Evolutionary conservation across 1,139 yeast species (phyloP).

Genomic region (Suhomyces bolitotheri): DNA sequence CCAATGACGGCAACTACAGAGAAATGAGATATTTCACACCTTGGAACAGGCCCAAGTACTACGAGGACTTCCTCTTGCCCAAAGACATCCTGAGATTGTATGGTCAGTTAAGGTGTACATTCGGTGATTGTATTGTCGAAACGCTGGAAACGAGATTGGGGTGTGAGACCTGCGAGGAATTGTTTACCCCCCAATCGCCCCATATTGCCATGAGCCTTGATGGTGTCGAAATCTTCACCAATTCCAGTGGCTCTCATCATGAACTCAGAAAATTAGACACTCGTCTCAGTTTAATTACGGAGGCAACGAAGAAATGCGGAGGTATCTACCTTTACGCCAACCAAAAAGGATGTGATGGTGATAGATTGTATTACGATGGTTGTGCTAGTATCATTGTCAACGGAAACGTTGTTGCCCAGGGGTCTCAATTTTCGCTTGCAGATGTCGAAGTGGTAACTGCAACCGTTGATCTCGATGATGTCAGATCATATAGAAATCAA

Average conservation of each 20-base stretch:
- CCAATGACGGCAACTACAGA: conserved; percentile 96
- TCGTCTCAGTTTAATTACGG: conserved; percentile 78
- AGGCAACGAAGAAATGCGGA: conserved; percentile 94
- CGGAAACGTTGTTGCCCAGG: conserved; percentile 90
- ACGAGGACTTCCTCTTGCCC: conserved; percentile 75
- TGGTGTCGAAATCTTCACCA: conserved; percentile 94
- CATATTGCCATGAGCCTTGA: conserved; percentile 89
- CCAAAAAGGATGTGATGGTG: conserved; percentile 98
- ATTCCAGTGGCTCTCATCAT: conserved; percentile 95
- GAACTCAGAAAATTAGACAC: conserved; percentile 87
- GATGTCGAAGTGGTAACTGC: conserved; percentile 96
- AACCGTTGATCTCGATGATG: conserved; percentile 89
- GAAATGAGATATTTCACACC: conserved; percentile 98
- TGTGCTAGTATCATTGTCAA: conserved; percentile 92
- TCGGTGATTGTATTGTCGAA: conserved; percentile 88
- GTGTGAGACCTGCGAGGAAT: conserved; percentile 95
- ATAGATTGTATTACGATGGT: conserved; percentile 93
- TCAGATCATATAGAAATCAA: conserved; percentile 73
- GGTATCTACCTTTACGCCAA: conserved; percentile 92
- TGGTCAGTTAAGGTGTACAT: conserved; percentile 64
- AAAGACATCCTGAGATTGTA: conserved; percentile 59
- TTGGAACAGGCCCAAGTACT: conserved; percentile 78
- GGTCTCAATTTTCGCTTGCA: conserved; percentile 78
- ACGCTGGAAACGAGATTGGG: conserved; percentile 88
- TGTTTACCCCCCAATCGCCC: conserved; percentile 95